Conservation (phyloP, 1,139 yeast genomes). For the Yamadazyma triangularis region DNA sequence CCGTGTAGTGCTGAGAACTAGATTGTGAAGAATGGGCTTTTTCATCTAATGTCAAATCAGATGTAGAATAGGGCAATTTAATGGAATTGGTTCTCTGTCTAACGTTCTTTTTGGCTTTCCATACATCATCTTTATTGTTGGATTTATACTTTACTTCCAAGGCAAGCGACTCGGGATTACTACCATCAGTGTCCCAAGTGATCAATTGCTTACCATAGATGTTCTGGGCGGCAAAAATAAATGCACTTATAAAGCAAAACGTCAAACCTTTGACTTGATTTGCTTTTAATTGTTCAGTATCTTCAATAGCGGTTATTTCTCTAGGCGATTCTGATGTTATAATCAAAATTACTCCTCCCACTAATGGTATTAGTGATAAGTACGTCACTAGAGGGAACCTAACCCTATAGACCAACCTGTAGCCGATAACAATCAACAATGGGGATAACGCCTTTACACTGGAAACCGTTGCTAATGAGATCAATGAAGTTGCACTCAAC, state of each 20-base stretch:
- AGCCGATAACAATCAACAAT: slow-evolving; percentile 31
- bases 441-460: slow-evolving; percentile 40
- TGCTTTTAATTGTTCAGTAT: slow-evolving; percentile 1
- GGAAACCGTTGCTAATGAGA: slow-evolving; percentile 37
- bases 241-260: slow-evolving; percentile 26
- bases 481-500: slow-evolving; percentile 33
- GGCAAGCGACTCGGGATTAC: slow-evolving; percentile 25
- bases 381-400: slow-evolving; percentile 31
- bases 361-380: slow-evolving; percentile 32
- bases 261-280: slow-evolving; percentile 25
- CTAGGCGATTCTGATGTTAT: slow-evolving; percentile 22
- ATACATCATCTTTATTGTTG: slow-evolving; percentile 2
- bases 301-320: neutral
- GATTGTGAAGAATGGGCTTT: slow-evolving; percentile 10
- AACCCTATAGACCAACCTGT: slow-evolving; percentile 28
- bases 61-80: slow-evolving; percentile 30
- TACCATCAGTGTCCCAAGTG: slow-evolving; percentile 26
- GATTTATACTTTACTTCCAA: slow-evolving; percentile 18
- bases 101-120: slow-evolving; percentile 9
- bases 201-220: slow-evolving; percentile 40
- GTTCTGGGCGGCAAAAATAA: slow-evolving; percentile 38
- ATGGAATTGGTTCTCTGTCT: slow-evolving; percentile 24
- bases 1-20: slow-evolving; percentile 9
- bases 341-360: slow-evolving; percentile 35
- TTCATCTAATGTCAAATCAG: slow-evolving; percentile 29